Evolutionary conservation across 352 stramenopile species (phyloP).

Genomic region (Phytophthora pini): DNA sequence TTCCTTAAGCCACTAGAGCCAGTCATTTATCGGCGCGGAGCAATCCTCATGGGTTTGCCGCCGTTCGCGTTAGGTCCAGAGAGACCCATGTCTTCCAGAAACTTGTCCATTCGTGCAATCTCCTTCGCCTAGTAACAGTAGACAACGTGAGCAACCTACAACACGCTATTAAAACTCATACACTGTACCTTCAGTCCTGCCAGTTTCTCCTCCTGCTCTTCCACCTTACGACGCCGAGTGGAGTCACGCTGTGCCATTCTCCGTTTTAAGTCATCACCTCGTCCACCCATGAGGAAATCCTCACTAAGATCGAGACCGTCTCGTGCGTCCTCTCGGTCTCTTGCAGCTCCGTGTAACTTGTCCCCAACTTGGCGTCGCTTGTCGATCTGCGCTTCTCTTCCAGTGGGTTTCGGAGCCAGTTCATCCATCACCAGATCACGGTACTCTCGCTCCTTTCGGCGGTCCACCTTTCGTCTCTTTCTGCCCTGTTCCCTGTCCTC

Average conservation of each 20-base stretch:
- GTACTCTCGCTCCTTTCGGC: slow-evolving; percentile 47
- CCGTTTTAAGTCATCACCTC: slow-evolving; percentile 46
- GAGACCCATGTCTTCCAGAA: slow-evolving; percentile 74
- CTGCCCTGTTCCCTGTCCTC: slow-evolving; percentile 31
- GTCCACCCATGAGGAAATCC: slow-evolving; percentile 68
- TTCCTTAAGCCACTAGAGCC: too few relatives aligned
- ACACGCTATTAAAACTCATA: not conserved
- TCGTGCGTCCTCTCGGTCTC: slow-evolving; percentile 61
- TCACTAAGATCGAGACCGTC: slow-evolving; percentile 77
- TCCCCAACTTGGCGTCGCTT: slow-evolving; percentile 53
- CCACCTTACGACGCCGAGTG: slow-evolving; percentile 43
- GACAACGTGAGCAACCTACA: not conserved
- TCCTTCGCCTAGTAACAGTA: slow-evolving; percentile 60
- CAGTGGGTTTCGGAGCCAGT: slow-evolving; percentile 64
- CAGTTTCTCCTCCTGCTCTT: slow-evolving; percentile 50
- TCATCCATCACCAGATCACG: slow-evolving; percentile 63
- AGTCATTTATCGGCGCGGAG: slow-evolving; percentile 39
- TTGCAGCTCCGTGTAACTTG: slow-evolving; percentile 66
- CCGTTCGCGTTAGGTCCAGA: slow-evolving; percentile 31
- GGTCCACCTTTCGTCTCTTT: slow-evolving; percentile 34
- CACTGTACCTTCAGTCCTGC: slow-evolving; percentile 46
- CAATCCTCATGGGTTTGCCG: slow-evolving; percentile 61
- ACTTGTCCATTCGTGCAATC: slow-evolving; percentile 79
- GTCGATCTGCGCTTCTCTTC: slow-evolving; percentile 67
- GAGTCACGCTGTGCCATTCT: slow-evolving; percentile 48